Conservation (phyloP, 768 basidiomycete genomes). For the Pleurotus tuber-regium region DNA sequence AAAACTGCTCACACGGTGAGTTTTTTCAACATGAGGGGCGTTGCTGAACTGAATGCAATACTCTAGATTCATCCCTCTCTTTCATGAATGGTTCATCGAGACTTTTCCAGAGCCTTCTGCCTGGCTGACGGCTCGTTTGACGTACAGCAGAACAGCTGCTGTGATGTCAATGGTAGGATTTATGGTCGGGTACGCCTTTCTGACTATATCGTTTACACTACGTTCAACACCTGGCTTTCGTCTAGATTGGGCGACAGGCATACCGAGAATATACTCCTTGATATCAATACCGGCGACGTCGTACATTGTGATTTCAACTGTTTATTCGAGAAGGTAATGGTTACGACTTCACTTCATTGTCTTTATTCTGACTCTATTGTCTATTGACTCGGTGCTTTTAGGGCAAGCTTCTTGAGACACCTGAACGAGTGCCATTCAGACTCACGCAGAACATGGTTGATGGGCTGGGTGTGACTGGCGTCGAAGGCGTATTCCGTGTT, state of each 20-base stretch:
- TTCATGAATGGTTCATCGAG: constrained; percentile 97
- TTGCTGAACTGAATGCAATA: background rate
- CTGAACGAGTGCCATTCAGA: constrained; percentile 92
- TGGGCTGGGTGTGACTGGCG: constrained; percentile 88
- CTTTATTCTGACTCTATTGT: constrained; percentile 16
- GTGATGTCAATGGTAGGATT: constrained; percentile 99
- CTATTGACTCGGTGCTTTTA: no score
- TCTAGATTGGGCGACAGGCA: constrained; percentile 95
- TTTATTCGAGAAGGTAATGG: constrained; percentile 86
- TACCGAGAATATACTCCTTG: constrained; percentile 93
- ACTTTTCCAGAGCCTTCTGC: constrained; percentile 96
- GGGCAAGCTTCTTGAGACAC: constrained; percentile 83
- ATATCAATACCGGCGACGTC: constrained; percentile 82
- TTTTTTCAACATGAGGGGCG: constrained; percentile 1
- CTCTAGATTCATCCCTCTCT: constrained; percentile 76
- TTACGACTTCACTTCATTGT: background rate
- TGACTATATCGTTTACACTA: no score
- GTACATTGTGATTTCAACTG: constrained; percentile 99
- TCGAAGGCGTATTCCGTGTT: constrained; percentile 91
- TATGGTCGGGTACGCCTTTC: constrained; percentile 79
- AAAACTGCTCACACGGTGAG: constrained; percentile 60
- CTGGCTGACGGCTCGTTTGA: constrained; percentile 87
- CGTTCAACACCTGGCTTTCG: no score
- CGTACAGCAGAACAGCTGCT: constrained; percentile 86
- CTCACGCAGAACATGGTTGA: constrained; percentile 92